Evolutionary conservation across 805 yeast genomes (phyloP).

Genomic region (Ogataea angusta): DNA sequence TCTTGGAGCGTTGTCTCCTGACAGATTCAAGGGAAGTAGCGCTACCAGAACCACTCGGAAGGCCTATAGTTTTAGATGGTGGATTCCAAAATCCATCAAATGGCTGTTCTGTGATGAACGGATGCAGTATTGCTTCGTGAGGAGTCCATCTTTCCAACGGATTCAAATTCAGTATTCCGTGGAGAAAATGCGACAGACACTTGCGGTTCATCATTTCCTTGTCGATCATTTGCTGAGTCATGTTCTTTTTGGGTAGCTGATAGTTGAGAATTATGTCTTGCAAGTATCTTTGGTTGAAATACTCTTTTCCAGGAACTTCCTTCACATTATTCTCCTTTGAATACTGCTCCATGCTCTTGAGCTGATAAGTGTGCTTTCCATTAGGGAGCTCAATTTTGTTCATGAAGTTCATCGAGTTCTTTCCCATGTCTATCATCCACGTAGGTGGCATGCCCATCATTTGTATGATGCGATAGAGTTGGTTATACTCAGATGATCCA

Average conservation of each 20-base stretch:
- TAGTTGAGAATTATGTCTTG: slow-evolving; percentile 76
- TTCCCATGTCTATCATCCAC: slow-evolving; percentile 97
- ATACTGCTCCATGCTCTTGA: slow-evolving; percentile 43
- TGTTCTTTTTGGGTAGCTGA: slow-evolving; percentile 58
- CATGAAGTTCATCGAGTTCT: slow-evolving; percentile 70
- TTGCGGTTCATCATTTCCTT: slow-evolving; percentile 71
- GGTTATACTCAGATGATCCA: slow-evolving; percentile 92
- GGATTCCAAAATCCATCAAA: slow-evolving; percentile 55
- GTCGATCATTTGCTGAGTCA: slow-evolving; percentile 53
- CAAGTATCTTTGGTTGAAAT: slow-evolving; percentile 63
- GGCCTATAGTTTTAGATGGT: slow-evolving; percentile 29
- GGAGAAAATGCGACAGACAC: slow-evolving; percentile 71
- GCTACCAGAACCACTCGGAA: slow-evolving; percentile 6
- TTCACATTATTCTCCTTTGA: slow-evolving; percentile 48
- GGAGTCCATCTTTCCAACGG: slow-evolving; percentile 97
- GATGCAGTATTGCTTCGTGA: slow-evolving; percentile 89
- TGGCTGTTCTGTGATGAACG: slow-evolving; percentile 69
- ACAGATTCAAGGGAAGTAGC: slow-evolving; percentile 5
- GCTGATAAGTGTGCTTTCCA: slow-evolving; percentile 28
- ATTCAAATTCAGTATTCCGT: slow-evolving; percentile 74
- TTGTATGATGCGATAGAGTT: slow-evolving; percentile 74
- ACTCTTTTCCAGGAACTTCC: slow-evolving; percentile 83
- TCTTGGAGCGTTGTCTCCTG: slow-evolving; percentile 23
- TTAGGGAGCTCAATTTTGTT: slow-evolving; percentile 15
- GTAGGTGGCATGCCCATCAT: slow-evolving; percentile 85